A percentile compares a stretch with the other conserved stretches of the same genome.
Evolutionary conservation across 192 early-diverging fungal species (phyloP).

Genomic region (Coemansia sp.): DNA sequence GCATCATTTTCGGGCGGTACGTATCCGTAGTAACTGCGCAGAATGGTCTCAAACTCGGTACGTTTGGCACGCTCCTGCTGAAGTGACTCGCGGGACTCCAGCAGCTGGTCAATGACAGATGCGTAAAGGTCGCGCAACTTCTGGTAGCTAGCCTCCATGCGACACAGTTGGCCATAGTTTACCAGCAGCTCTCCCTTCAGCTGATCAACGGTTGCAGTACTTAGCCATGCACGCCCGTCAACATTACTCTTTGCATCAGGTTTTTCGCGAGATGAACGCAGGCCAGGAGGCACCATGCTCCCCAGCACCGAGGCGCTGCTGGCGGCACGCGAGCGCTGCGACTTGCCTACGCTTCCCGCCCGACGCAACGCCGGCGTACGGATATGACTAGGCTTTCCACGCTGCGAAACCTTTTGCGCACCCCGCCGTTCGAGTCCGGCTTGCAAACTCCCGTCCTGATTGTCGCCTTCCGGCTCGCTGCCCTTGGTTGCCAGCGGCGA

Average conservation of each 20-base stretch:
- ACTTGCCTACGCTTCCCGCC: constrained; percentile 25
- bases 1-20: constrained; percentile 13
- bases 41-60: constrained; percentile 26
- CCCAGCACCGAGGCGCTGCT: constrained; percentile 33
- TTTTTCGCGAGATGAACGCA: constrained; percentile 27
- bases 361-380: constrained; percentile 17
- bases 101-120: constrained; percentile 44
- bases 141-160: constrained; percentile 51
- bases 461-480: neutral
- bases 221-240: constrained; percentile 29
- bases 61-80: constrained; percentile 45
- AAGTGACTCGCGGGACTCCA: constrained; percentile 36
- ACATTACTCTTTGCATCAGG: neutral
- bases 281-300: constrained; percentile 42
- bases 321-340: constrained; percentile 31
- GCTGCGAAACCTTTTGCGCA: neutral
- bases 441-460: neutral
- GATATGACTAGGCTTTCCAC: neutral
- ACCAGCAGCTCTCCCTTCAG: constrained; percentile 51
- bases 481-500: constrained; percentile 11
- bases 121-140: constrained; percentile 51
- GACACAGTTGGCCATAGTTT: constrained; percentile 50
- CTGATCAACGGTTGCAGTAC: constrained; percentile 29
- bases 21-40: constrained; percentile 46
- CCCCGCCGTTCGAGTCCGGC: neutral